phyloP scores from a whole-genome alignment of 768 basidiomycete species.

The Dacryopinax primogenitus region DNA sequence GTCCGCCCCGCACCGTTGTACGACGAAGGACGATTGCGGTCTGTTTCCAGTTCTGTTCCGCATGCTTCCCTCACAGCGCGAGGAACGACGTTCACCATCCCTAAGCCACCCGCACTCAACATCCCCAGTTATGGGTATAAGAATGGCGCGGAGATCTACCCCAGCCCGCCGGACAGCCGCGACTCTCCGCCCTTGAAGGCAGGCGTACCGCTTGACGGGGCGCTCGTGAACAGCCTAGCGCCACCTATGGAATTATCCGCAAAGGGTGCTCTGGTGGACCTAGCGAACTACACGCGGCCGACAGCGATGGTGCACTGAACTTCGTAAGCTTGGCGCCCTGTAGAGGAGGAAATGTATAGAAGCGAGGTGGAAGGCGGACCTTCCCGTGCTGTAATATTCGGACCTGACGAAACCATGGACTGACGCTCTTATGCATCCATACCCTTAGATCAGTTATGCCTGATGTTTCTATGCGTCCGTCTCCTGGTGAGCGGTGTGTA shows the following conservation, averaged over 20 bases:
- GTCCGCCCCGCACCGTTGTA: neutral
- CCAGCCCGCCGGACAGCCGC: slow-evolving; percentile 4
- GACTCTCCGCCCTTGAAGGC: slow-evolving; percentile 3
- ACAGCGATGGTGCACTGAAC: neutral
- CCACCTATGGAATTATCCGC: neutral
- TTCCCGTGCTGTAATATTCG: neutral
- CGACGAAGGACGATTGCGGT: neutral
- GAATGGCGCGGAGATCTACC: neutral
- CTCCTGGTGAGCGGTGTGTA: too few relatives aligned
- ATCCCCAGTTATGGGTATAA: neutral
- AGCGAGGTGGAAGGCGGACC: neutral
- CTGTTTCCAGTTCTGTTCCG: neutral
- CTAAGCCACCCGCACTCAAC: neutral
- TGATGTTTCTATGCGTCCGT: too few relatives aligned
- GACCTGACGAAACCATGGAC: neutral
- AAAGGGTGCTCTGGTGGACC: neutral
- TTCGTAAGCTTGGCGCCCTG: neutral
- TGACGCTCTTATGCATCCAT: neutral
- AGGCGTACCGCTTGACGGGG: neutral
- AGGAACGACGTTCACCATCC: neutral
- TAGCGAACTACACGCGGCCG: neutral
- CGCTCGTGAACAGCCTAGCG: neutral
- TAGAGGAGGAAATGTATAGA: neutral
- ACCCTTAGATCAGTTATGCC: too few relatives aligned
- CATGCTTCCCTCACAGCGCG: neutral